These are phyloP conservation scores for Canariomyces notabilis DNA, from an alignment of 2,329 filamentous ascomycete species.

Conservation along the genomic window DNA sequence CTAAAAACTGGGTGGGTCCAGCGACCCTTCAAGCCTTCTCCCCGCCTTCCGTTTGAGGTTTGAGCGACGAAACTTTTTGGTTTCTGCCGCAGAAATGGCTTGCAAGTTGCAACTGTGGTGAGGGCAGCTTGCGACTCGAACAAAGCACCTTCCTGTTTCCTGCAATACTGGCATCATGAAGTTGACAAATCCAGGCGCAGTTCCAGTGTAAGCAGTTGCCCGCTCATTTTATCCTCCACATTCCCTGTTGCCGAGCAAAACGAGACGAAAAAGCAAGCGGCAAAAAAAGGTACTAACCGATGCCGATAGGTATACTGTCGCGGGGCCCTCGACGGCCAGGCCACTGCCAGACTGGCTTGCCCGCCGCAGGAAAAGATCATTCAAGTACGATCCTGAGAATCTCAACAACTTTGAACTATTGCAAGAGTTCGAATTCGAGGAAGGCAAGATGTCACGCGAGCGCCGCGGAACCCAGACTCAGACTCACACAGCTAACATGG, in stretches of 20 bases:
- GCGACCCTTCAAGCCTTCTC: slow-evolving; percentile 1
- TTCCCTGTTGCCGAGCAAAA: slow-evolving; percentile 30
- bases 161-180: slow-evolving; percentile 53
- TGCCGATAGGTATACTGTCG: slow-evolving; percentile 82
- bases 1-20: slow-evolving; percentile 1
- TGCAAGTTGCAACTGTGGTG: slow-evolving; percentile 6
- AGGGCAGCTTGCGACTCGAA: slow-evolving; percentile 4
- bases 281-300: slow-evolving; percentile 42
- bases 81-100: slow-evolving; percentile 13
- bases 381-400: slow-evolving; percentile 91
- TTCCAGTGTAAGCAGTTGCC: slow-evolving; percentile 21
- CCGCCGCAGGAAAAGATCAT: slow-evolving; percentile 77
- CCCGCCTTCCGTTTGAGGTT: slow-evolving; percentile 20
- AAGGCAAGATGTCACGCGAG: slow-evolving; percentile 19
- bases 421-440: slow-evolving; percentile 94
- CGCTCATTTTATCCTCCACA: neutral
- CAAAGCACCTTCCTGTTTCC: slow-evolving; percentile 10
- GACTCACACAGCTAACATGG: neutral
- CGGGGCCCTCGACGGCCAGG: slow-evolving; percentile 80
- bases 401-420: slow-evolving; percentile 89
- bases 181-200: slow-evolving; percentile 70
- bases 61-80: slow-evolving; percentile 18
- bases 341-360: slow-evolving; percentile 95
- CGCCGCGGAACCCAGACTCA: slow-evolving; percentile 3
- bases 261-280: too few relatives aligned